phyloP scores from a whole-genome alignment of 305 asterid genomes.

The Coffea humblotiana region DNA sequence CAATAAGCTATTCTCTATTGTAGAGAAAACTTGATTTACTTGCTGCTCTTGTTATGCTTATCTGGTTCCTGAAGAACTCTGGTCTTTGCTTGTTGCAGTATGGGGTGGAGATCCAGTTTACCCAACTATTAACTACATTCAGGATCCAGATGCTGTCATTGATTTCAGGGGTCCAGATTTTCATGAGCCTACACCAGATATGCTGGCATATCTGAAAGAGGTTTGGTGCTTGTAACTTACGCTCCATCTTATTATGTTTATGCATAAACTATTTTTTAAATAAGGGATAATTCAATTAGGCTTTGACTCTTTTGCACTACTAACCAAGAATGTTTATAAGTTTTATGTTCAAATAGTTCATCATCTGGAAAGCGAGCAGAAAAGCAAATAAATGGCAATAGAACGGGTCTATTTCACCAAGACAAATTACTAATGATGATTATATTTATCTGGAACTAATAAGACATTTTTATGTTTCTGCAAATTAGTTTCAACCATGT shows the following conservation, averaged over 20 bases:
- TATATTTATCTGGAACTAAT: background rate
- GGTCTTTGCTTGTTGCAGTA: slow-evolving; percentile 47
- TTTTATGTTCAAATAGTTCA: background rate
- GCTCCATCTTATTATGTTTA: slow-evolving; percentile 1
- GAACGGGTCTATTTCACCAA: background rate
- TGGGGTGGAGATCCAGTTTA: slow-evolving; percentile 99
- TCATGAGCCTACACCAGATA: slow-evolving; percentile 95
- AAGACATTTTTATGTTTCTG: background rate
- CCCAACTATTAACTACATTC: slow-evolving; percentile 92
- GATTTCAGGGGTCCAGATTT: slow-evolving; percentile 96
- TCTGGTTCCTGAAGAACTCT: slow-evolving; percentile 6
- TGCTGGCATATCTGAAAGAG: slow-evolving; percentile 91
- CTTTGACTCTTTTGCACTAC: background rate
- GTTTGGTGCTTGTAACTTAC: slow-evolving; percentile 38
- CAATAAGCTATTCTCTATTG: background rate
- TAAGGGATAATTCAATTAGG: background rate
- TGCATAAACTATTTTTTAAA: background rate
- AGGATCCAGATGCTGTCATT: slow-evolving; percentile 90
- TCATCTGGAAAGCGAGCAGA: background rate
- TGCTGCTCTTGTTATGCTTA: slow-evolving; percentile 3
- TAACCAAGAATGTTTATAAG: background rate
- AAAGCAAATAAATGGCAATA: background rate
- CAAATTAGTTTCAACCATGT: background rate
- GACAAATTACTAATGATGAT: background rate
- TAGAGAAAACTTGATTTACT: background rate